Conservation (phyloP, 257 asterid genomes). For the Solanum ossicruentum region DNA sequence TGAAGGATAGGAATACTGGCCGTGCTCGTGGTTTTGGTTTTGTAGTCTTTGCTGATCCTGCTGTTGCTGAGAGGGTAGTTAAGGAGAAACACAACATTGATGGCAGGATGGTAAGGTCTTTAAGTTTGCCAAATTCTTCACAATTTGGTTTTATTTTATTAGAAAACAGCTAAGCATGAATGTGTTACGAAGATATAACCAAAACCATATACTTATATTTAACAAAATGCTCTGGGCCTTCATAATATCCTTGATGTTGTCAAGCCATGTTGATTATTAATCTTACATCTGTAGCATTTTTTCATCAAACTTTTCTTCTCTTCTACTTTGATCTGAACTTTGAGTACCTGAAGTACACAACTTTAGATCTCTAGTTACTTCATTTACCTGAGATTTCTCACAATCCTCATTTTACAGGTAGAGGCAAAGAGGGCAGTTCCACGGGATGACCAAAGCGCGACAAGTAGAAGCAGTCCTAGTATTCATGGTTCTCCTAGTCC, state of each 20-base stretch:
- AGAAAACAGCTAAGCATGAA: background rate
- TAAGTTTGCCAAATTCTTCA: background rate
- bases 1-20: slow-evolving; percentile 10
- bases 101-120: slow-evolving; percentile 8
- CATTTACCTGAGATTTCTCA: background rate
- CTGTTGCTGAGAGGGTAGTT: slow-evolving; percentile 8
- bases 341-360: background rate
- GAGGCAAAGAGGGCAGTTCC: slow-evolving; percentile 21
- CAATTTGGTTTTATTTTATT: background rate
- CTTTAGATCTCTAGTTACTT: background rate
- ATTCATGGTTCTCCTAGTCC: slow-evolving; percentile 10
- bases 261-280: background rate
- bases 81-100: slow-evolving; percentile 12
- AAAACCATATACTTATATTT: background rate
- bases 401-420: slow-evolving; percentile 2
- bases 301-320: background rate
- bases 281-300: background rate
- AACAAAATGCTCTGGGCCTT: background rate
- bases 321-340: background rate
- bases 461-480: slow-evolving; percentile 6
- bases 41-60: slow-evolving; percentile 8
- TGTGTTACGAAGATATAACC: background rate
- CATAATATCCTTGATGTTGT: background rate
- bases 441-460: slow-evolving; percentile 7
- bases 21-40: slow-evolving; percentile 20